Evolutionary conservation across 192 early-diverging fungal species (phyloP).

Genomic region (Thoreauomyces humboldtii): DNA sequence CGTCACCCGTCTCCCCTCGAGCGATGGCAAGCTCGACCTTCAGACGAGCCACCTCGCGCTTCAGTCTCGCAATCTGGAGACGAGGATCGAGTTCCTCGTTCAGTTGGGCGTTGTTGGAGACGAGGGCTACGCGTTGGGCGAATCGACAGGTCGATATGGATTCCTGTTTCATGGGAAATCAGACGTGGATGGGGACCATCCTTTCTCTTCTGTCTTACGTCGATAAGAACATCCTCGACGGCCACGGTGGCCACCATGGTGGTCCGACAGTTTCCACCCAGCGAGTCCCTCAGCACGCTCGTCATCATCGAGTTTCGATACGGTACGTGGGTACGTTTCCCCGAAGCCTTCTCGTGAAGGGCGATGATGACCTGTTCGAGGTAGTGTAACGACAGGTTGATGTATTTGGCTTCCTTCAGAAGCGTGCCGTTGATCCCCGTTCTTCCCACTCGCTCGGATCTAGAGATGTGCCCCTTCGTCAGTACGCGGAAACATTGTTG

Average conservation of each 20-base stretch:
- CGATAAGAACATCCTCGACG: slow-evolving; percentile 57
- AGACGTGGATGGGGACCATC: not conserved
- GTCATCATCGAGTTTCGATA: slow-evolving; percentile 69
- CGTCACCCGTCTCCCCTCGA: slow-evolving; percentile 37
- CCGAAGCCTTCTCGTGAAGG: slow-evolving; percentile 54
- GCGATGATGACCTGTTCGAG: slow-evolving; percentile 66
- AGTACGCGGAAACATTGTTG: too few relatives aligned
- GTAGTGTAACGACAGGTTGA: slow-evolving; percentile 63
- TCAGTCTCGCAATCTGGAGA: slow-evolving; percentile 50
- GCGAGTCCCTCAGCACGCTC: slow-evolving; percentile 51
- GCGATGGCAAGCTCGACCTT: slow-evolving; percentile 56
- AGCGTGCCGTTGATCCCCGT: slow-evolving; percentile 58
- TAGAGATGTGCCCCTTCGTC: too few relatives aligned
- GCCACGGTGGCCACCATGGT: slow-evolving; percentile 62
- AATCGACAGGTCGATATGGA: slow-evolving; percentile 67
- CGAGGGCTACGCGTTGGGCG: slow-evolving; percentile 60
- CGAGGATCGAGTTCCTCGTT: slow-evolving; percentile 63
- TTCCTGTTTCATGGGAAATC: slow-evolving; percentile 38
- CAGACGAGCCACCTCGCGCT: slow-evolving; percentile 48
- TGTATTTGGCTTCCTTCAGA: slow-evolving; percentile 56
- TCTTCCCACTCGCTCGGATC: slow-evolving; percentile 53
- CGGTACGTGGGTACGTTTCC: slow-evolving; percentile 56
- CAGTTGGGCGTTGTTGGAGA: slow-evolving; percentile 48
- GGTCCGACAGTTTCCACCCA: slow-evolving; percentile 65
- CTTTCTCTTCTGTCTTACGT: slow-evolving; percentile 34